phyloP scores from a whole-genome alignment of 2,329 filamentous ascomycete species.

The Madurella mycetomatis region DNA sequence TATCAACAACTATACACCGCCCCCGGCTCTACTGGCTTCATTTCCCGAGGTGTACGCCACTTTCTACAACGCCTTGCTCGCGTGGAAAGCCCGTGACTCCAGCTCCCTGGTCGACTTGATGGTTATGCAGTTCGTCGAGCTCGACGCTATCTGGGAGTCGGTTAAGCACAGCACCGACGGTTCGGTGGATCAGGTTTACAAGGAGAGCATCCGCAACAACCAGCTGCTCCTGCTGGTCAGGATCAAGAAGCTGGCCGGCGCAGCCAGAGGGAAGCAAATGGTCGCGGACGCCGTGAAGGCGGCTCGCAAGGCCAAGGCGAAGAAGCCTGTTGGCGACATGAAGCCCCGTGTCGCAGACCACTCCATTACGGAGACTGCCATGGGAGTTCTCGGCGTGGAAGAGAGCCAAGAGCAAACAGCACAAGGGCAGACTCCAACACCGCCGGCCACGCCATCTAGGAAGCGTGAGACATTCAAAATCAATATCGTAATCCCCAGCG shows the following conservation, averaged over 20 bases:
- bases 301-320: slow-evolving; percentile 61
- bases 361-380: slow-evolving; percentile 33
- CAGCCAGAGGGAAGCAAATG: slow-evolving; percentile 64
- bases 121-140: slow-evolving; percentile 80
- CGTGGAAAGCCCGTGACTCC: slow-evolving; percentile 79
- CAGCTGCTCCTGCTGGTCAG: slow-evolving; percentile 74
- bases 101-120: slow-evolving; percentile 75
- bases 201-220: slow-evolving; percentile 74
- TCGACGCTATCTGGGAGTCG: slow-evolving; percentile 78
- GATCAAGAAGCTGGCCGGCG: slow-evolving; percentile 72
- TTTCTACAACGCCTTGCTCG: slow-evolving; percentile 74
- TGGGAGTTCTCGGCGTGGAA: slow-evolving; percentile 39
- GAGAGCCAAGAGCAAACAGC: slow-evolving; percentile 35
- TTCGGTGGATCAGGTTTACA: slow-evolving; percentile 70
- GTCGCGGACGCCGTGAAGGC: slow-evolving; percentile 72
- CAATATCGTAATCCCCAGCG: slow-evolving; percentile 22
- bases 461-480: slow-evolving; percentile 32
- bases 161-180: slow-evolving; percentile 74
- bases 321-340: slow-evolving; percentile 64
- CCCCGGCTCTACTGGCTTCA: slow-evolving; percentile 56
- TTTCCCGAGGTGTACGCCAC: slow-evolving; percentile 67
- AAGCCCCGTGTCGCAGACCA: slow-evolving; percentile 62
- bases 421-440: slow-evolving; percentile 48
- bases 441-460: slow-evolving; percentile 47
- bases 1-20: slow-evolving; percentile 63